Conservation (phyloP, 768 basidiomycete genomes). For the Gymnopilus junonius region DNA sequence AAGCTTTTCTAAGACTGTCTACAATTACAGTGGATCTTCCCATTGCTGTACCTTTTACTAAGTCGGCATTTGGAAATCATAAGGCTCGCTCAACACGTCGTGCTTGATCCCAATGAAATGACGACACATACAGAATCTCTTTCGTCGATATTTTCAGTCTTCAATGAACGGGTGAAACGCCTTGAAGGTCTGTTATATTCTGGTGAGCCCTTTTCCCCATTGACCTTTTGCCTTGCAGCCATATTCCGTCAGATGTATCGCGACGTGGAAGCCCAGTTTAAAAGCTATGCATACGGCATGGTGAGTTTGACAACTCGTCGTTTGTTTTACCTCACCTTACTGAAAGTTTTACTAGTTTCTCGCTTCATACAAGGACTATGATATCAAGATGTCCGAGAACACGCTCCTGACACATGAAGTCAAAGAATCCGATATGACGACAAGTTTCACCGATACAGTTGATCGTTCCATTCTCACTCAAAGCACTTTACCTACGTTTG, state of each 20-base stretch:
- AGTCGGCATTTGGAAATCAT: slow-evolving; percentile 20
- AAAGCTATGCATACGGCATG: slow-evolving; percentile 19
- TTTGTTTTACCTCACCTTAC: neutral
- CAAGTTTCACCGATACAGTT: neutral
- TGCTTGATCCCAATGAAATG: slow-evolving; percentile 8
- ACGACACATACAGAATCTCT: slow-evolving; percentile 6
- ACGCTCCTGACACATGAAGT: slow-evolving; percentile 4
- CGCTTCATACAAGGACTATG: neutral
- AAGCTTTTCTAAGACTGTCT: no score
- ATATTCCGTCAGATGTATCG: slow-evolving; percentile 13
- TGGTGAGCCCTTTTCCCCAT: neutral
- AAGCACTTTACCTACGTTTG: neutral
- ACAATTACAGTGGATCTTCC: slow-evolving; percentile 22
- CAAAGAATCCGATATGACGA: neutral
- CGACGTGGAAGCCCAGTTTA: slow-evolving; percentile 13
- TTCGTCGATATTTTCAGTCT: slow-evolving; percentile 10
- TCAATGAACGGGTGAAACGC: slow-evolving; percentile 12
- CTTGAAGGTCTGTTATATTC: slow-evolving; percentile 11
- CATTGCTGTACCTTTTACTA: slow-evolving; percentile 24
- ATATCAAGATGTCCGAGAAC: slow-evolving; percentile 1
- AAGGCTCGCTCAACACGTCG: slow-evolving; percentile 1
- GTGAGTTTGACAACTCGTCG: neutral
- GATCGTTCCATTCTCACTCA: slow-evolving; percentile 9
- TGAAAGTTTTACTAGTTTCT: neutral
- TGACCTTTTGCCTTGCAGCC: neutral